phyloP scores from a whole-genome alignment of 1,139 yeast species.

The Suhomyces bokatorum region DNA sequence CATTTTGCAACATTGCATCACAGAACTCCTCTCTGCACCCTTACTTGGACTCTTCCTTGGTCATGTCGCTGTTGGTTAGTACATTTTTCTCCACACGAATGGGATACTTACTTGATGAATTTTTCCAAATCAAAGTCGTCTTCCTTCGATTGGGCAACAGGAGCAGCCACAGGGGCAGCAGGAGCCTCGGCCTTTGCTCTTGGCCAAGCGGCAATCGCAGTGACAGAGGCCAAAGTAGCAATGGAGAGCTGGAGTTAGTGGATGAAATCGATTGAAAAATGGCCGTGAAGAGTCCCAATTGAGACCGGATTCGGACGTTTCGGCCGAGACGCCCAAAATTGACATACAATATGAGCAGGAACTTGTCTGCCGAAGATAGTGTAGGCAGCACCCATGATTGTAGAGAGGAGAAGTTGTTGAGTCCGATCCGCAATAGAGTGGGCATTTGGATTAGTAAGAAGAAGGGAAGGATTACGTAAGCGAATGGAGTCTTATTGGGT shows the following conservation, averaged over 20 bases:
- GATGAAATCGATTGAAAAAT: neutral
- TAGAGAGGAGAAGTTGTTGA: neutral
- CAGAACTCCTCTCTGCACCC: neutral
- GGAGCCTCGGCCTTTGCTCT: slow-evolving; percentile 35
- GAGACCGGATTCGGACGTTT: neutral
- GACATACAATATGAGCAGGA: slow-evolving; percentile 63
- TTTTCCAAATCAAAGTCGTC: slow-evolving; percentile 67
- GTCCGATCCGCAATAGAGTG: slow-evolving; percentile 1
- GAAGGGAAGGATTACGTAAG: neutral
- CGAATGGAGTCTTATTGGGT: no score
- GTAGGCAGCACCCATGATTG: slow-evolving; percentile 60
- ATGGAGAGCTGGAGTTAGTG: slow-evolving; percentile 39
- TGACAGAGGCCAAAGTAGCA: slow-evolving; percentile 48
- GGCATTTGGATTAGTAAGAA: neutral
- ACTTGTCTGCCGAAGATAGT: slow-evolving; percentile 64
- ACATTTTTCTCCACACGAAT: slow-evolving; percentile 5
- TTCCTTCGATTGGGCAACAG: slow-evolving; percentile 34
- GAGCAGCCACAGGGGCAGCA: slow-evolving; percentile 27
- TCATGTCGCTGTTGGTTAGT: slow-evolving; percentile 43
- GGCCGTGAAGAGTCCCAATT: neutral
- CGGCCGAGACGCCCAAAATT: neutral
- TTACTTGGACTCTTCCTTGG: slow-evolving; percentile 44
- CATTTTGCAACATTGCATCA: neutral
- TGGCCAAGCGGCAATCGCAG: slow-evolving; percentile 47
- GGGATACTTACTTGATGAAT: slow-evolving; percentile 51